Conservation (phyloP, 257 asterid species). For the Euphrasia confusa region DNA sequence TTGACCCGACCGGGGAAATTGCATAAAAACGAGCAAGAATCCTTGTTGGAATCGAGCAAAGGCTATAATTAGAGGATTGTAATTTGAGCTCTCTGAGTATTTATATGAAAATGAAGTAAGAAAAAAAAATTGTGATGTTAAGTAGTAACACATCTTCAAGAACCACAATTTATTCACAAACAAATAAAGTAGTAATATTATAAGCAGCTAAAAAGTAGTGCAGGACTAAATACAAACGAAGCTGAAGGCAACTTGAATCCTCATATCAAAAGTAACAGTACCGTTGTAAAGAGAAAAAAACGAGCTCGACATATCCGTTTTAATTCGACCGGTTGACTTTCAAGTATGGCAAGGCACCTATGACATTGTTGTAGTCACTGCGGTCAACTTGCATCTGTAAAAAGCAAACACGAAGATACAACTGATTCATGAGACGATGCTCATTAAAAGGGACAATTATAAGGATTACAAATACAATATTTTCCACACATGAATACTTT, state of each 20-base stretch:
- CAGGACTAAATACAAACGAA: background rate
- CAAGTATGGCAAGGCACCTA: slow-evolving; percentile 92
- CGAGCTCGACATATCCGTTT: slow-evolving; percentile 32
- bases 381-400: slow-evolving; percentile 85
- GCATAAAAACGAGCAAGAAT: too few species aligned
- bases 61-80: background rate
- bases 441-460: too few species aligned
- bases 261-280: slow-evolving; percentile 7
- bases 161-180: too few species aligned
- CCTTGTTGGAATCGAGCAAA: background rate
- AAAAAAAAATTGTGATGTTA: too few species aligned
- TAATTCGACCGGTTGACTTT: slow-evolving; percentile 76
- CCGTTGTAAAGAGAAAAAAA: slow-evolving; percentile 15
- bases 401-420: background rate
- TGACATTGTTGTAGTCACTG: slow-evolving; percentile 83
- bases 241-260: slow-evolving; percentile 19
- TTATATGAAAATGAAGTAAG: too few species aligned
- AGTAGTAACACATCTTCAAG: too few species aligned
- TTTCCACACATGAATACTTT: background rate
- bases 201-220: too few species aligned
- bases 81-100: too few species aligned
- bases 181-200: too few species aligned
- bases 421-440: background rate
- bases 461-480: too few species aligned
- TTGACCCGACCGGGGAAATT: slow-evolving; percentile 24